Evolutionary conservation across 805 yeast species (phyloP).

Genomic region (Candida montana): DNA sequence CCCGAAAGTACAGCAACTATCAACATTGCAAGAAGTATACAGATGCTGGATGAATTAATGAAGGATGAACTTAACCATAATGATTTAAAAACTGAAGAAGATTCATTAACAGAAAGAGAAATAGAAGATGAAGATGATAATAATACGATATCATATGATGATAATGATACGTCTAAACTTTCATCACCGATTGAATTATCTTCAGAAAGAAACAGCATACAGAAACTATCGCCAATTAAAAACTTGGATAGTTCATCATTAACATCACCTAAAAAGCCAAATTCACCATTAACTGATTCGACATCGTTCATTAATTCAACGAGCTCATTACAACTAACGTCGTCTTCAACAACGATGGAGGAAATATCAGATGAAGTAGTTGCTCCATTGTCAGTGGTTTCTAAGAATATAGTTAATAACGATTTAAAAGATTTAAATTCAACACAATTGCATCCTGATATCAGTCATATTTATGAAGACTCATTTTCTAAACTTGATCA

Average conservation of each 20-base stretch:
- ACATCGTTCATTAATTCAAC: slow-evolving; percentile 22
- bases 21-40: slow-evolving; percentile 35
- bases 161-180: slow-evolving; percentile 12
- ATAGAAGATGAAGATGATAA: slow-evolving; percentile 7
- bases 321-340: slow-evolving; percentile 14
- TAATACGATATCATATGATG: slow-evolving; percentile 11
- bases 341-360: slow-evolving; percentile 6
- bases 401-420: neutral
- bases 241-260: no score
- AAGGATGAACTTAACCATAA: slow-evolving; percentile 19
- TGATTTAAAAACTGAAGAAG: slow-evolving; percentile 1
- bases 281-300: slow-evolving; percentile 19
- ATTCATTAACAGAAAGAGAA: slow-evolving; percentile 10
- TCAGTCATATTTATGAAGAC: slow-evolving; percentile 53
- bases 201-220: slow-evolving; percentile 2
- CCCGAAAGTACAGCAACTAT: slow-evolving; percentile 38
- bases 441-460: slow-evolving; percentile 35
- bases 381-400: neutral
- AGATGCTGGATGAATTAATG: slow-evolving; percentile 30
- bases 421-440: neutral
- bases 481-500: slow-evolving; percentile 43
- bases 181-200: slow-evolving; percentile 21
- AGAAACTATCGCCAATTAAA: neutral
- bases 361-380: neutral
- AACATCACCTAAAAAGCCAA: slow-evolving; percentile 7